Percentiles rank a stretch among this genome's conserved stretches.
Evolutionary conservation across 352 stramenopile genomes (phyloP).

Genomic region (Pythium oligandrum): DNA sequence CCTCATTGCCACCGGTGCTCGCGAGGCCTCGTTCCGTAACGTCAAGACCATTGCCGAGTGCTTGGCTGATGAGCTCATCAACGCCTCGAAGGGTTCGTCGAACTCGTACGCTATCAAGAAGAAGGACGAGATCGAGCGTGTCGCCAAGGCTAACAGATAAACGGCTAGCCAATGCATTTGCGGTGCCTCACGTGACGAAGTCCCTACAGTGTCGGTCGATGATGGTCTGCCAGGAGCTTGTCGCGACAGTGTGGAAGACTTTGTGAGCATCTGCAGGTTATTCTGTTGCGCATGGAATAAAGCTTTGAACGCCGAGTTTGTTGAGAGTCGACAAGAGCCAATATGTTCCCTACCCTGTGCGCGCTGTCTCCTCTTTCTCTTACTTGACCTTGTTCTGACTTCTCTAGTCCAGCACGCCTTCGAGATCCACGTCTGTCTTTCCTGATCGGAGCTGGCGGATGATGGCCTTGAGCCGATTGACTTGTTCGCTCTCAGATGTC

Average conservation of each 20-base stretch:
- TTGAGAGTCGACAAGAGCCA: conserved; percentile 57
- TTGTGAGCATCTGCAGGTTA: conserved; percentile 8
- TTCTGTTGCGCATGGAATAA: conserved; percentile 21
- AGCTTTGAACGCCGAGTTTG: conserved; percentile 72
- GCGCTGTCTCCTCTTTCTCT: conserved; percentile 5
- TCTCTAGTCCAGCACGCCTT: conserved; percentile 49
- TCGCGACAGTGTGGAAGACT: too few relatives aligned
- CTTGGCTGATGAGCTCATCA: conserved; percentile 99
- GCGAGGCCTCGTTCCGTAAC: conserved; percentile 99
- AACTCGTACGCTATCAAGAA: conserved; percentile 99
- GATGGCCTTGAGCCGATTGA: conserved; percentile 77
- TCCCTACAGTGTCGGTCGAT: neutral
- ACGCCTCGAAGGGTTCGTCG: conserved; percentile 98
- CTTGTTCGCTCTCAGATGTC: conserved; percentile 78
- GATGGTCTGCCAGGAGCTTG: conserved; percentile 1
- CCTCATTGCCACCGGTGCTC: conserved; percentile 96
- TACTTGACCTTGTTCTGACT: neutral
- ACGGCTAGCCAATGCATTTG: conserved; percentile 14
- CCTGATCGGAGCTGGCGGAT: conserved; percentile 74
- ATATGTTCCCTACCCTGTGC: conserved; percentile 6
- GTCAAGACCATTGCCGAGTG: conserved; percentile 99
- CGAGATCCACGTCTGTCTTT: conserved; percentile 62
- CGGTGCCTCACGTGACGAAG: neutral
- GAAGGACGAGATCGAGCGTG: conserved; percentile 99
- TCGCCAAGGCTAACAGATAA: conserved; percentile 99